Base-by-base conservation (phyloP, 202 grass and related monocot genomes). In the Carex arenaria region DNA sequence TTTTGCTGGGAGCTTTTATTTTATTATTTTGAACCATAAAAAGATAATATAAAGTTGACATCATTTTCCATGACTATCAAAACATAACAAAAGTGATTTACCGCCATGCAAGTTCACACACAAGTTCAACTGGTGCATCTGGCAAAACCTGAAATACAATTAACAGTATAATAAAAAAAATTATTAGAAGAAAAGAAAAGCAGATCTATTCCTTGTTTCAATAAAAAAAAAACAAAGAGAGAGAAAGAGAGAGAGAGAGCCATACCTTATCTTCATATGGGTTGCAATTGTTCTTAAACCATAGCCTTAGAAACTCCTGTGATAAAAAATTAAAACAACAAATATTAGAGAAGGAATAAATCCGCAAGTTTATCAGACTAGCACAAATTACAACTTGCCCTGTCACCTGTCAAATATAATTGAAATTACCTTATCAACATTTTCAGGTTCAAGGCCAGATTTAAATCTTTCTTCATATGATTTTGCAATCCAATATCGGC, bases 231-330 rank as follows among this genome's bases (percentile, higher is more conserved):
- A 11, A 18, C 13, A 11, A 69, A 85, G 7, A 45, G 42, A 42
- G 40, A 42, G 40, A 47, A 0, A 49, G 32, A 70, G 54, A 86
- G 34, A 14, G 7, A 74, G 11, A 66, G 9, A 70, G 2, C 2
- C 42, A 72, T 92, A 93, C 96, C 84, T 47, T 74, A 12, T 95
- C 96, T 94, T 95, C 91, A 80, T 99, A 95, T 62, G 93, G 96
- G 84, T 99, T 99, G 83, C 96, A 98, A 85, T 95, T 95, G 84
- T 90, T 90, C 82, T 92, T 98, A 80, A 98, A 98, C 96, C 96
- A 98, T 78, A 98, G 80, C 79, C 91, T 91, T 36, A 98, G 60
- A 74, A 98, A 98, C 79, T 98, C 96, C 96, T 98, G 83, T 38
- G 4, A 57, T 80, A 30, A 89, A 82, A 83, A 13, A 82, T 3